phyloP scores from a whole-genome alignment of 1,284 basidiomycete species.

The Malassezia globosa region DNA sequence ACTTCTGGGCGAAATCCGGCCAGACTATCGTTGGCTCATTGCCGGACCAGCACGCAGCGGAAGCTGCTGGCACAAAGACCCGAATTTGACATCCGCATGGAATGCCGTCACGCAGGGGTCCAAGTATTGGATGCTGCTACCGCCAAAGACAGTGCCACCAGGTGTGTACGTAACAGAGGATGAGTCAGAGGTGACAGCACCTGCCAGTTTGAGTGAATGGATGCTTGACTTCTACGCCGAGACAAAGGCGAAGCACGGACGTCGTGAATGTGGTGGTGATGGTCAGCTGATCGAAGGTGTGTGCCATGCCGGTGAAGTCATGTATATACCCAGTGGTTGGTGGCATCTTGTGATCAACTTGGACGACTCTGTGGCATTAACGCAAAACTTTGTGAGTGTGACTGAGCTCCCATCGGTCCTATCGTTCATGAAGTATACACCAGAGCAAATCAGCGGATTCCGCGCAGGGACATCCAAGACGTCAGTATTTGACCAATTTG shows the following conservation, averaged over 20 bases:
- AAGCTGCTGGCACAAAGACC: constrained; percentile 46
- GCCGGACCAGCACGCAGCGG: constrained; percentile 36
- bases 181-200: constrained; percentile 47
- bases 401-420: constrained; percentile 48
- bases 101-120: constrained; percentile 48
- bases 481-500: constrained; percentile 1
- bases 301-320: constrained; percentile 47
- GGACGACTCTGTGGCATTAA: constrained; percentile 46
- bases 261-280: constrained; percentile 24
- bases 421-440: constrained; percentile 48
- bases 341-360: constrained; percentile 41
- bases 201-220: constrained; percentile 48
- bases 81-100: constrained; percentile 49
- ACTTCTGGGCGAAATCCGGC: constrained; percentile 26
- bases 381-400: constrained; percentile 50
- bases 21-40: constrained; percentile 41
- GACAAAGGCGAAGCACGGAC: constrained; percentile 45
- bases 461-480: constrained; percentile 16
- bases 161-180: constrained; percentile 49
- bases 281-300: constrained; percentile 48
- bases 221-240: constrained; percentile 47
- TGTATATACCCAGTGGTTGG: constrained; percentile 47
- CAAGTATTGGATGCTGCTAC: constrained; percentile 50
- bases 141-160: constrained; percentile 47
- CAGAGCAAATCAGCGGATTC: constrained; percentile 50